phyloP scores from a whole-genome alignment of 1,139 yeast species.

The Yamadazyma diospyri region DNA sequence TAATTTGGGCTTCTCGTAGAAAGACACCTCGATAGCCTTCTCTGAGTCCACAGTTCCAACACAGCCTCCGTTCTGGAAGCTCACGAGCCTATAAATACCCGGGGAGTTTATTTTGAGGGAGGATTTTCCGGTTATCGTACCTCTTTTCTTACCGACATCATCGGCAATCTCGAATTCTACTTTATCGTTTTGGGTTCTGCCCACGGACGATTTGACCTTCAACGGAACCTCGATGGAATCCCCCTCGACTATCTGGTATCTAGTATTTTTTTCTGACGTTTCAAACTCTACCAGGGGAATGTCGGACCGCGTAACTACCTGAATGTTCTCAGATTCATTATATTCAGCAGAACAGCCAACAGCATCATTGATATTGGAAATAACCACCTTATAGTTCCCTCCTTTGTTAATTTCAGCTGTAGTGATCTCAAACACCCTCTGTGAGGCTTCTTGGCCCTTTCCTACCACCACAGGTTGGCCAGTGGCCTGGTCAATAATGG shows the following conservation, averaged over 20 bases:
- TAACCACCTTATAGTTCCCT: slow-evolving; percentile 62
- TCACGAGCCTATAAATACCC: slow-evolving; percentile 61
- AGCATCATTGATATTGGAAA: slow-evolving; percentile 67
- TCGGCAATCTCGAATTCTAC: slow-evolving; percentile 24
- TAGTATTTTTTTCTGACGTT: slow-evolving; percentile 19
- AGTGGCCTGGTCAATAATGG: slow-evolving; percentile 35
- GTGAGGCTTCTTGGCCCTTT: slow-evolving; percentile 19
- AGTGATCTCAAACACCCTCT: slow-evolving; percentile 43
- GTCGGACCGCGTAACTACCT: slow-evolving; percentile 61
- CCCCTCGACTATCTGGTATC: slow-evolving; percentile 57
- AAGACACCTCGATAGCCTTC: slow-evolving; percentile 41
- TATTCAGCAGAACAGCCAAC: slow-evolving; percentile 70
- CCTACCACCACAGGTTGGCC: slow-evolving; percentile 38
- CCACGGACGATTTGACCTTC: slow-evolving; percentile 31
- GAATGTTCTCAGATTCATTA: slow-evolving; percentile 50
- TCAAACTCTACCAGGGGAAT: slow-evolving; percentile 44
- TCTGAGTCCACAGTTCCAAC: slow-evolving; percentile 49
- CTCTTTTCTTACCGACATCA: slow-evolving; percentile 16
- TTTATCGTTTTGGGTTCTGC: slow-evolving; percentile 22
- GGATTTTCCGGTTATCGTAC: slow-evolving; percentile 29
- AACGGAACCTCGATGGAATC: slow-evolving; percentile 57
- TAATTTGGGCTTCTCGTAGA: slow-evolving; percentile 56
- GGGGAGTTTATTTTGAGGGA: slow-evolving; percentile 47
- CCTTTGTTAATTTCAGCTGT: slow-evolving; percentile 52
- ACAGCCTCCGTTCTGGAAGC: slow-evolving; percentile 66